Percentiles rank a stretch among this genome's conserved stretches.
phyloP scores from a whole-genome alignment of 2,329 filamentous ascomycete species.

The Pezicula radicicola region DNA sequence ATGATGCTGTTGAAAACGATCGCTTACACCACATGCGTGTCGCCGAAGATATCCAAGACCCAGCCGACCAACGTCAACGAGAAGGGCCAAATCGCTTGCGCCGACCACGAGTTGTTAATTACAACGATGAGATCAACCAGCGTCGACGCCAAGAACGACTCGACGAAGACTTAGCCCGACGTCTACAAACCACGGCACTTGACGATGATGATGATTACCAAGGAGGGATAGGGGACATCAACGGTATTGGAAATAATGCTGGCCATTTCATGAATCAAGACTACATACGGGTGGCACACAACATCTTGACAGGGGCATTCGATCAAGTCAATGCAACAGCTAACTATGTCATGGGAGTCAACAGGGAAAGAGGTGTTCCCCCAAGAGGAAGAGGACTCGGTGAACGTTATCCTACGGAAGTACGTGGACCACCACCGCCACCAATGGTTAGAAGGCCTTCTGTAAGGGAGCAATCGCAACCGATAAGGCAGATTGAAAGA shows the following conservation, averaged over 20 bases:
- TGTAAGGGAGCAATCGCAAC: slow-evolving; percentile 17
- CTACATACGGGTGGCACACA: slow-evolving; percentile 39
- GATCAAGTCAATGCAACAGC: slow-evolving; percentile 29
- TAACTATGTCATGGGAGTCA: slow-evolving; percentile 26
- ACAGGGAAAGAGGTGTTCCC: slow-evolving; percentile 3
- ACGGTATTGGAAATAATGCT: slow-evolving; percentile 47
- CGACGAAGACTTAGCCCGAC: slow-evolving; percentile 48
- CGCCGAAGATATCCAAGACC: slow-evolving; percentile 25
- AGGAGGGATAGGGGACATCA: slow-evolving; percentile 39
- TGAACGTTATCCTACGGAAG: slow-evolving; percentile 11
- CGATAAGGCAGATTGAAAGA: slow-evolving; percentile 15
- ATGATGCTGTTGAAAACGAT: slow-evolving; percentile 52
- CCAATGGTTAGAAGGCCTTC: slow-evolving; percentile 23
- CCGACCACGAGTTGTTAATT: slow-evolving; percentile 20
- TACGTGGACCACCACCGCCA: slow-evolving; percentile 10
- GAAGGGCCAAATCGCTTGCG: slow-evolving; percentile 33
- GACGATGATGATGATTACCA: slow-evolving; percentile 36
- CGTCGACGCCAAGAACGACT: slow-evolving; percentile 40
- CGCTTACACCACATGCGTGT: slow-evolving; percentile 50
- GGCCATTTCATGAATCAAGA: slow-evolving; percentile 61
- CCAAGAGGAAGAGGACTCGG: slow-evolving; percentile 13
- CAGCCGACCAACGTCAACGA: slow-evolving; percentile 28
- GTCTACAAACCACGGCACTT: slow-evolving; percentile 43
- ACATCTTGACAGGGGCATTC: slow-evolving; percentile 29
- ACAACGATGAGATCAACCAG: slow-evolving; percentile 31